Evolutionary conservation across 2,329 filamentous ascomycete genomes (phyloP), one percentile per base, ranked within the genome.

Genomic region (Colletotrichum neosansevieriae): DNA sequence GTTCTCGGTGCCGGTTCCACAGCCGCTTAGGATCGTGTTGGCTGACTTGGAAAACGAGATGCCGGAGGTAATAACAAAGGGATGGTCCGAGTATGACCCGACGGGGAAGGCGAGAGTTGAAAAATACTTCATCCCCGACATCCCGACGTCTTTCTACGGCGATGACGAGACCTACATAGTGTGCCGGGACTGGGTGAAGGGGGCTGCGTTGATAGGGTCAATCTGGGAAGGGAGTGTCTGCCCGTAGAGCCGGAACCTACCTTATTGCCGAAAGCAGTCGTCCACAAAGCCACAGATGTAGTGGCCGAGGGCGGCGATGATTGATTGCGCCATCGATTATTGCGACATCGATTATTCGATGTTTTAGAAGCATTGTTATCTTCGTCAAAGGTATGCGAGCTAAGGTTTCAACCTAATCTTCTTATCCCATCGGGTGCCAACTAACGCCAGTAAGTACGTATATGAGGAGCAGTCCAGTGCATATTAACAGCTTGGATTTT

Each of bases 111-210:
- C 84, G 76, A 77, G 75, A 24, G 77, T 85, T 56, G 77, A 77
- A 71, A 71, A 75, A 6, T 79, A 80, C 60, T 75, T 78, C 69
- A 79, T 84, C 15, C 80, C 81, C 60, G 75, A 78, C 69, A 79
- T 84, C 15, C 80, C 81, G 21, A 75, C 75, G 13, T 74, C 77
- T 6, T 81, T 79, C 67, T 80, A 80, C 51, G 78, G 77, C 4
- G 80, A 82, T 62, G 79, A 81, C 70, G 74, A 74, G 47, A 71
- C 73, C 1, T 72, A 72, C 11, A 75, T 79, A 68, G 64, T 81
- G 51, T 82, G 83, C 61, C 79, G 80, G 62, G 69, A 75, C 3
- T 83, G 79, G 77, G 77, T 83, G n/a, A 80, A 75, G 69, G 75
- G 76, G 11, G 78, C 76, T 21, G 79, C 81, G 4, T 70, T 84